Base-by-base conservation (phyloP, 176 grass and related monocot species). In the Eleusine indica region DNA sequence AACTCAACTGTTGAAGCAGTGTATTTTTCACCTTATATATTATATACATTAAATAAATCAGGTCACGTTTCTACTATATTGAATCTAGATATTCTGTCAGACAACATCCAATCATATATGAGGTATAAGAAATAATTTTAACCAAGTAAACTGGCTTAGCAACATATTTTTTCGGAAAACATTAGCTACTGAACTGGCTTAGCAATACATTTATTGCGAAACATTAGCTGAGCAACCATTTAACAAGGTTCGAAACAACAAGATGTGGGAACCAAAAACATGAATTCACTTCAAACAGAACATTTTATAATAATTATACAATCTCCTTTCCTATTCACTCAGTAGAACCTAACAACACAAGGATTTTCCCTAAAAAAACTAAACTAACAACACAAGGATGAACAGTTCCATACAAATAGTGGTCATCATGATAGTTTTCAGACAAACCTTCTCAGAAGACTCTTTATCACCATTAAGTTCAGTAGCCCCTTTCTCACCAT, bases 391-490 rank as follows among this genome's bases (percentile, higher is more conserved):
- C 56, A 64, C 25, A 30, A 7, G 19, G 22, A 64, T 28, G 19
- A 9, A n/a, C 9, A 58, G 18, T 7, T 58, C 15, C 17, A 17
- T 32, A 76, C 29, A 25, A 64, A 46, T 44, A 78, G 14, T 46
- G 62, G 21, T 19, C 38, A 42, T 6, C 75, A 28, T 12, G 6
- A 44, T n/a, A 3, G 8, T 17, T 64, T 46, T 22, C 62, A 10
- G 52, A 70, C 19, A 70, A 29, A 70, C 79, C 78, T 52, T 68
- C 67, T 37, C 64, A 53, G 11, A 32, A 80, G 16, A 68, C 18
- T 80, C 29, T 18, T 68, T 66, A 39, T 46, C 3, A 0, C 18
- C 29, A 17, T 39, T 16, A 53, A n/a, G 46, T 68, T 54, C 64
- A 53, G 21, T 51, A 80, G 1, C 28, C 46, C 38, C 46, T 82